phyloP scores from a whole-genome alignment of 345 rosid species.

The Pistacia atlantica region DNA sequence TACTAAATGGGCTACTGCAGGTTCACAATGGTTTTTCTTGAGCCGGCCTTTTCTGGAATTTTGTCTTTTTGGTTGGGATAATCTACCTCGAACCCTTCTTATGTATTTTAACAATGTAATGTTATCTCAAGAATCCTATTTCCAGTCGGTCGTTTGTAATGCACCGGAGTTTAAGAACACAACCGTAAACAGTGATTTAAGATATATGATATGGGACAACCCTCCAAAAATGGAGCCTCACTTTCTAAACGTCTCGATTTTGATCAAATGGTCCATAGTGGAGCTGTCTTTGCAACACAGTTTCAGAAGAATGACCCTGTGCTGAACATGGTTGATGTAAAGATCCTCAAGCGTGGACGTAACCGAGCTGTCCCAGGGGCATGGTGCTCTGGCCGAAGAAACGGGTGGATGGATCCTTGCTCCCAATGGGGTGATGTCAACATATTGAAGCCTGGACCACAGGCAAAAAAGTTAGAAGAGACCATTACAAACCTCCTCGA shows the following conservation, averaged over 20 bases:
- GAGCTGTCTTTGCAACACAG: constrained; percentile 88
- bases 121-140: constrained; percentile 85
- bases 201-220: constrained; percentile 95
- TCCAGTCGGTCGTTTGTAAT: constrained; percentile 93
- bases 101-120: constrained; percentile 94
- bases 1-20: constrained; percentile 47
- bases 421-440: constrained; percentile 93
- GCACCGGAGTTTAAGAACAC: constrained; percentile 84
- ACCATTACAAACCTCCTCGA: constrained; percentile 69
- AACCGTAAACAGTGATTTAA: constrained; percentile 76
- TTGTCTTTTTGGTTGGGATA: constrained; percentile 96
- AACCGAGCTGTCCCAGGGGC: constrained; percentile 73
- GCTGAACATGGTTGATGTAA: constrained; percentile 67
- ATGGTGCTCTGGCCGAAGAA: constrained; percentile 81
- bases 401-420: constrained; percentile 92
- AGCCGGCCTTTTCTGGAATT: constrained; percentile 85
- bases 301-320: constrained; percentile 73
- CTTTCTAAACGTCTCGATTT: constrained; percentile 60
- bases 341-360: constrained; percentile 70
- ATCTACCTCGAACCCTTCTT: constrained; percentile 81
- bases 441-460: constrained; percentile 75
- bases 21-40: constrained; percentile 86
- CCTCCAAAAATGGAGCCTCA: constrained; percentile 98
- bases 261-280: constrained; percentile 74
- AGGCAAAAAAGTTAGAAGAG: constrained; percentile 67